These are phyloP conservation scores for Chenopodium album DNA, from an alignment of 148 eudicot species.

Conservation along the genomic window DNA sequence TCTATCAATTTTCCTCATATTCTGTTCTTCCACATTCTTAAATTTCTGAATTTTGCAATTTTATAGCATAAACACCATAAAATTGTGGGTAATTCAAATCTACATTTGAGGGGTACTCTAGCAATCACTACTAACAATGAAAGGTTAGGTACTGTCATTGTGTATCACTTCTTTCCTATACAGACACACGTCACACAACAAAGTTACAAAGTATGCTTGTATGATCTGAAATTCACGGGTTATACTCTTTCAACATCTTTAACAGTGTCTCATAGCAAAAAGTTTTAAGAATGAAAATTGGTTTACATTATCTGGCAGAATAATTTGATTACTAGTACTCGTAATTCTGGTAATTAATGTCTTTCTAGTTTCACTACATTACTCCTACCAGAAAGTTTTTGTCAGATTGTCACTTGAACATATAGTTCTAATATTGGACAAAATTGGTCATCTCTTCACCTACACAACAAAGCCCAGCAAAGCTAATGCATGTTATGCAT, in stretches of 20 bases:
- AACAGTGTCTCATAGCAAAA: background rate
- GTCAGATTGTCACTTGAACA: background rate
- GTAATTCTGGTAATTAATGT: background rate
- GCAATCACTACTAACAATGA: background rate
- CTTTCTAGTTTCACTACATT: background rate
- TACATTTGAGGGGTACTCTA: background rate
- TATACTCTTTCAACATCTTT: background rate
- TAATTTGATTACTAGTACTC: background rate
- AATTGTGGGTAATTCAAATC: background rate
- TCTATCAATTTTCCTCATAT: too few species aligned
- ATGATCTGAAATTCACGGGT: background rate
- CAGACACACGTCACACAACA: too few species aligned
- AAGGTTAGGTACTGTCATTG: background rate
- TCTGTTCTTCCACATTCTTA: too few species aligned
- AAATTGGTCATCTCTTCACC: background rate
- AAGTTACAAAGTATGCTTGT: background rate
- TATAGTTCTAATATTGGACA: background rate
- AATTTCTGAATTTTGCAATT: too few species aligned
- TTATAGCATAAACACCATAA: too few species aligned
- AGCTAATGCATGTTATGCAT: background rate
- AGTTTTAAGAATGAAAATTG: too few species aligned
- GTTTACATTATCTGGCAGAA: background rate
- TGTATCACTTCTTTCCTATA: background rate
- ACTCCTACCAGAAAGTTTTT: background rate
- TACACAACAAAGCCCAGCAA: background rate